Evolutionary conservation across 202 grass and related monocot species (phyloP).

Genomic region (Carex sylvatica): DNA sequence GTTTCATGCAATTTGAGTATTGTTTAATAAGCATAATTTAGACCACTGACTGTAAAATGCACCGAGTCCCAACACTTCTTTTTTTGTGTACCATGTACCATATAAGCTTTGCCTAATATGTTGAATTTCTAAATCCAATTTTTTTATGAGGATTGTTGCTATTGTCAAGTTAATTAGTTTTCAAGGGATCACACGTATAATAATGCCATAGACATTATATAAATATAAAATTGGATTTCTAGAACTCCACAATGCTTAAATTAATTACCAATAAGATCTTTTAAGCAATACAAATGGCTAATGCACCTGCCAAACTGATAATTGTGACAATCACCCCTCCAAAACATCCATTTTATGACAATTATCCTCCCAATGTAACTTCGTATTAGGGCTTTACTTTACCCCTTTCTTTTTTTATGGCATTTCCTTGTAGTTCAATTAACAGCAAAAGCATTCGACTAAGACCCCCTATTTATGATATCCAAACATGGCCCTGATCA

Average conservation of each 20-base stretch:
- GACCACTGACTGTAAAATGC: neutral
- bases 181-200: neutral
- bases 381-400: neutral
- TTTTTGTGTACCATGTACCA: neutral
- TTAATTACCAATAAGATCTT: neutral
- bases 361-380: neutral
- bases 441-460: neutral
- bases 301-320: neutral
- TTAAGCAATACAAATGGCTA: neutral
- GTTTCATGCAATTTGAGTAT: neutral
- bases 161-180: neutral
- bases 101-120: neutral
- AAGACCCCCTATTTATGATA: neutral
- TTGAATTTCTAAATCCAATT: neutral
- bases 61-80: neutral
- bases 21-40: neutral
- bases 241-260: neutral
- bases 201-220: neutral
- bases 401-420: neutral
- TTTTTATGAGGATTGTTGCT: neutral
- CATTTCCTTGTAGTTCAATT: neutral
- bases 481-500: neutral
- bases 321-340: neutral
- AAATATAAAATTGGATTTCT: neutral
- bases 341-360: conserved; percentile 8